phyloP scores from a whole-genome alignment of 2,329 filamentous ascomycete genomes.

The Mollisiaceae sp. region DNA sequence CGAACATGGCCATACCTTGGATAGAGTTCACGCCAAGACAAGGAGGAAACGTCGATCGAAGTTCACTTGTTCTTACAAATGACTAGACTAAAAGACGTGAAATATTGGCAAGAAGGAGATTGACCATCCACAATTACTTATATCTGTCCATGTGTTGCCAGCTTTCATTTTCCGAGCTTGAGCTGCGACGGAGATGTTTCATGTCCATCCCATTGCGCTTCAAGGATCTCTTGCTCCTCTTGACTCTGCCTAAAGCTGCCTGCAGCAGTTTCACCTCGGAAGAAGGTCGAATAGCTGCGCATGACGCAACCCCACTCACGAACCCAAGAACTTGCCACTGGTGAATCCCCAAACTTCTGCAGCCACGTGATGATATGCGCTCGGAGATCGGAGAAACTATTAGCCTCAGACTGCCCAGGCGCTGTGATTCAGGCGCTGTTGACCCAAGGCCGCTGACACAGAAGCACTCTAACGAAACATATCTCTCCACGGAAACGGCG shows the following conservation, averaged over 20 bases:
- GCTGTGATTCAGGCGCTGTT: neutral
- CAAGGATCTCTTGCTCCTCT: constrained; percentile 6
- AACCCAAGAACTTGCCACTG: neutral
- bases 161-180: constrained; percentile 21
- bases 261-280: constrained; percentile 10
- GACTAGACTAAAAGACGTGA: neutral
- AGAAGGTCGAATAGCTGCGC: neutral
- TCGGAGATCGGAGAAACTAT: no score
- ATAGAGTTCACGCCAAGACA: neutral
- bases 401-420: neutral
- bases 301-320: neutral
- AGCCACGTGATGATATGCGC: neutral
- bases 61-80: neutral
- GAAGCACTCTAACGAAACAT: neutral
- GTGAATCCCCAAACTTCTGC: no score
- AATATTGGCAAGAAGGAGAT: neutral
- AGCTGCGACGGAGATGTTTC: constrained; percentile 18
- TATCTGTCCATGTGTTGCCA: constrained; percentile 22
- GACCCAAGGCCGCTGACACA: neutral
- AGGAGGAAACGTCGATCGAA: neutral
- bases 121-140: neutral
- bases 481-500: neutral
- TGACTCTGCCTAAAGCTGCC: neutral
- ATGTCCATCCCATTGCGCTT: constrained; percentile 20
- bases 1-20: neutral